Percentiles rank a stretch among this genome's conserved stretches.
These are phyloP conservation scores for Mycena galericulata DNA, from an alignment of 768 basidiomycete genomes.

Conservation along the genomic window DNA sequence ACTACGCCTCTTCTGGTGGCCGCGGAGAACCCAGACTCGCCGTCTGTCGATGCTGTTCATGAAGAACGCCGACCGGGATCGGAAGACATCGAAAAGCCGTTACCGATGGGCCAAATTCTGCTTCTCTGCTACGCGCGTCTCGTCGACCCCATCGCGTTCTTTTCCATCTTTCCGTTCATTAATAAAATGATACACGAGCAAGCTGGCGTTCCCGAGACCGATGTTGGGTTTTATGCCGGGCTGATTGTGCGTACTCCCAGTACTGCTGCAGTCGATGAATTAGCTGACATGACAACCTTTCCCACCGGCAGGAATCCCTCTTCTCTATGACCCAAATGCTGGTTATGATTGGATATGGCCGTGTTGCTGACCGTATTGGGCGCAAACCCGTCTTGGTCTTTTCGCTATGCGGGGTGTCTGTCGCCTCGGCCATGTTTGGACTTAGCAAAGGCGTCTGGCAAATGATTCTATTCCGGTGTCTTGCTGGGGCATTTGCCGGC, in stretches of 20 bases:
- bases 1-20: conserved; percentile 16
- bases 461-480: conserved; percentile 29
- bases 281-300: too few species aligned
- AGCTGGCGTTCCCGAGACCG: conserved; percentile 8
- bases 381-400: conserved; percentile 27
- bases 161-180: conserved; percentile 24
- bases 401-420: conserved; percentile 17
- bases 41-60: neutral
- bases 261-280: too few species aligned
- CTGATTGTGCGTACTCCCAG: conserved; percentile 13
- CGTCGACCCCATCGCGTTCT: conserved; percentile 24
- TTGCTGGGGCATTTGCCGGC: conserved; percentile 25
- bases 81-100: too few species aligned
- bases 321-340: conserved; percentile 18
- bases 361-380: conserved; percentile 24
- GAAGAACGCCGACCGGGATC: too few species aligned
- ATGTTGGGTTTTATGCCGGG: conserved; percentile 23
- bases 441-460: conserved; percentile 23
- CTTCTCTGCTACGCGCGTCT: conserved; percentile 22
- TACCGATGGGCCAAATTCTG: conserved; percentile 19
- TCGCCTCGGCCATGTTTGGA: conserved; percentile 26
- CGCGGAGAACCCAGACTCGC: conserved; percentile 12
- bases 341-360: conserved; percentile 19
- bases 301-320: conserved; percentile 23
- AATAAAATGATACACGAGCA: conserved; percentile 17